Percentiles rank a stretch among this genome's conserved stretches.
phyloP scores from a whole-genome alignment of 805 yeast species.

The Nakazawaea wyomingensis region DNA sequence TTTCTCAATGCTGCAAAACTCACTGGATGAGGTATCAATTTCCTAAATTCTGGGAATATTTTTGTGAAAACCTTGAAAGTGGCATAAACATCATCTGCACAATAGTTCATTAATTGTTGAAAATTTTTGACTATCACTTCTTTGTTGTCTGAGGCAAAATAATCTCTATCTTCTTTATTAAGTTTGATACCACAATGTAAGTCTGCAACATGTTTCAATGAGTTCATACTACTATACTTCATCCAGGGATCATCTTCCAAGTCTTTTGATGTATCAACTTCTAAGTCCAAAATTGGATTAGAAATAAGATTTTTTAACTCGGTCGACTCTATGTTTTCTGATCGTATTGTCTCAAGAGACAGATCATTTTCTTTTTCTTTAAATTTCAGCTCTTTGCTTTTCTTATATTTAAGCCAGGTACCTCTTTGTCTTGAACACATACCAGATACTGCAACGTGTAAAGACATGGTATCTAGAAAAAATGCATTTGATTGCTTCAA shows the following conservation, averaged over 20 bases:
- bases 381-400: constrained; percentile 21
- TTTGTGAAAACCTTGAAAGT: constrained; percentile 67
- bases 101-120: constrained; percentile 62
- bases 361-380: constrained; percentile 15
- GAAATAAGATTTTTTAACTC: constrained; percentile 24
- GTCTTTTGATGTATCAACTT: constrained; percentile 22
- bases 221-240: constrained; percentile 66
- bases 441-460: constrained; percentile 87
- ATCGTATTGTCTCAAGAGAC: constrained; percentile 17
- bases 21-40: constrained; percentile 86
- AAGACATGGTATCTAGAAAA: constrained; percentile 85
- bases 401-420: constrained; percentile 59
- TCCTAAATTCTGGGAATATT: constrained; percentile 63
- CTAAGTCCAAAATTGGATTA: constrained; percentile 26
- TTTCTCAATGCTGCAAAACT: constrained; percentile 82
- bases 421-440: constrained; percentile 90
- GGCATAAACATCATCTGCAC: constrained; percentile 77
- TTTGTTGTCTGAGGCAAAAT: constrained; percentile 52
- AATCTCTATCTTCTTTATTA: constrained; percentile 64
- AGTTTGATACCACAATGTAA: constrained; percentile 68
- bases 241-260: constrained; percentile 82
- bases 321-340: constrained; percentile 16
- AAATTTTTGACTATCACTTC: constrained; percentile 51
- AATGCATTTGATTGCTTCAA: constrained; percentile 64
- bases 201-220: constrained; percentile 71